Conservation (phyloP, 495 filamentous ascomycete genomes). For the Aspergillus indologenus region DNA sequence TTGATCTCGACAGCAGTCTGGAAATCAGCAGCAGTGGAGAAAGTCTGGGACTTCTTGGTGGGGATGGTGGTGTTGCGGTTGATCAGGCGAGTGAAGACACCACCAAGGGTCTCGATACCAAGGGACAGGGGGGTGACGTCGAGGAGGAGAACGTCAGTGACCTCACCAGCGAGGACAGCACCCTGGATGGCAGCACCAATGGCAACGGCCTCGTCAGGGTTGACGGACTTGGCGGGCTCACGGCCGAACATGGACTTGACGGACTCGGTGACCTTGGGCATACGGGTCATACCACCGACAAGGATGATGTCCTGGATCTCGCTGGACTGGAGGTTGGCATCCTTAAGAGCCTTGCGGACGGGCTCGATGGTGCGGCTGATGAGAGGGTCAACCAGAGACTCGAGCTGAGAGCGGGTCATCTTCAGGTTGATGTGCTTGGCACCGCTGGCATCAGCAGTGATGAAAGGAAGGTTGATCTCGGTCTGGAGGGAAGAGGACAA, state of each 20-base stretch:
- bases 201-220: slow-evolving; percentile 98
- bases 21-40: slow-evolving; percentile 98
- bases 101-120: slow-evolving; percentile 98
- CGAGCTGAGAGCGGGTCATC: slow-evolving; percentile 89
- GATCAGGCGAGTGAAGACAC: slow-evolving; percentile 99
- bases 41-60: slow-evolving; percentile 98
- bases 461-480: slow-evolving; percentile 98
- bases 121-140: slow-evolving; percentile 97
- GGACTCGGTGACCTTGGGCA: slow-evolving; percentile 98
- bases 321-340: slow-evolving; percentile 87
- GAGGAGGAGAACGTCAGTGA: slow-evolving; percentile 92
- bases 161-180: slow-evolving; percentile 93
- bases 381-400: slow-evolving; percentile 87
- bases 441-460: slow-evolving; percentile 90
- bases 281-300: slow-evolving; percentile 99
- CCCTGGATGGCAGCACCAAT: slow-evolving; percentile 98
- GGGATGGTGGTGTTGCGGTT: slow-evolving; percentile 99
- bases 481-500: slow-evolving; percentile 94
- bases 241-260: slow-evolving; percentile 98
- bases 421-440: slow-evolving; percentile 98
- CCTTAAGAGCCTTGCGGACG: slow-evolving; percentile 96
- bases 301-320: slow-evolving; percentile 99
- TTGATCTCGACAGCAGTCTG: slow-evolving; percentile 99
- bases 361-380: slow-evolving; percentile 85
- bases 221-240: slow-evolving; percentile 97